phyloP scores from a whole-genome alignment of 2,329 filamentous ascomycete species.

The Elsinoe perseae region DNA sequence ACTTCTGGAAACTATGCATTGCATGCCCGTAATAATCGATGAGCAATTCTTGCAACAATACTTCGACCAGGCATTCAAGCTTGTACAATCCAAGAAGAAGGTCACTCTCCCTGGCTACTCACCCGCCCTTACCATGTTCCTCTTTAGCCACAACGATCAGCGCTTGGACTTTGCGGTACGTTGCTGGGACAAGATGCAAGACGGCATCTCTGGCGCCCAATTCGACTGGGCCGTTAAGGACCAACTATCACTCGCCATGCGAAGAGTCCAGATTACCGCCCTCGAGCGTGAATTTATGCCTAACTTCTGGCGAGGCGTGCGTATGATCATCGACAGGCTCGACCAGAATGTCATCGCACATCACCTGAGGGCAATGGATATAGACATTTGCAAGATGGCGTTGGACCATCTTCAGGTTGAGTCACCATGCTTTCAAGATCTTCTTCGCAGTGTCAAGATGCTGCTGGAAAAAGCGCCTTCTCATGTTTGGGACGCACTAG shows the following conservation, averaged over 20 bases:
- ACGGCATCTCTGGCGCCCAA: conserved; percentile 58
- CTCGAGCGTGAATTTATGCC: conserved; percentile 50
- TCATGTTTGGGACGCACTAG: conserved; percentile 84
- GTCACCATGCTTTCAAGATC: conserved; percentile 52
- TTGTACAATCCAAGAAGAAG: conserved; percentile 70
- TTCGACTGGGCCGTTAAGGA: conserved; percentile 84
- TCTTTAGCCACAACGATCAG: conserved; percentile 63
- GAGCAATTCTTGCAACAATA: conserved; percentile 46
- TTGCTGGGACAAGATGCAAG: conserved; percentile 59
- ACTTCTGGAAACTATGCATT: conserved; percentile 83
- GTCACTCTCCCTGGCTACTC: conserved; percentile 68
- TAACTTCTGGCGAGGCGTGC: conserved; percentile 71
- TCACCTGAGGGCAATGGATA: conserved; percentile 69
- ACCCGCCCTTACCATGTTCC: conserved; percentile 75
- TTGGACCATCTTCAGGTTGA: conserved; percentile 55
- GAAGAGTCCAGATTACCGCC: conserved; percentile 51
- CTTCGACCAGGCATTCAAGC: conserved; percentile 76
- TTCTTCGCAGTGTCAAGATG: conserved; percentile 61
- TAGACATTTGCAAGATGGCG: conserved; percentile 54
- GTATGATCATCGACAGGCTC: conserved; percentile 64
- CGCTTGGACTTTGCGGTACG: conserved; percentile 60
- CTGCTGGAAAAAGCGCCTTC: conserved; percentile 68
- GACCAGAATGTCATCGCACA: conserved; percentile 68
- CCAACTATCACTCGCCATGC: conserved; percentile 60
- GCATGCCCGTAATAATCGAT: conserved; percentile 62